A percentile compares a stretch with the other conserved stretches of the same genome.
phyloP scores from a whole-genome alignment of 2,329 filamentous ascomycete genomes.

The Colletotrichum theobromicola region DNA sequence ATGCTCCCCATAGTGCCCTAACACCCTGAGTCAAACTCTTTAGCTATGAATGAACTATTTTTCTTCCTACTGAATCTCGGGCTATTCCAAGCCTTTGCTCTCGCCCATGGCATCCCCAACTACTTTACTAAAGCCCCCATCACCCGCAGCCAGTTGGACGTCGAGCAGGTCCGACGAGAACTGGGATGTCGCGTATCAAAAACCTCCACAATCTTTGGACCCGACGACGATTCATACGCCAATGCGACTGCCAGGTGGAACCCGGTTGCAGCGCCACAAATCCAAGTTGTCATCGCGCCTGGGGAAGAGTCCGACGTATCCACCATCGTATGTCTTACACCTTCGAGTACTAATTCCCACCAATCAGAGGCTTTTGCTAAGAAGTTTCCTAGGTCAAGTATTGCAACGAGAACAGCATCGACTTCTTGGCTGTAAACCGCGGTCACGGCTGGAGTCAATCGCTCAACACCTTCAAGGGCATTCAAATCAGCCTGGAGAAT shows the following conservation, averaged over 20 bases:
- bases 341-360: not conserved
- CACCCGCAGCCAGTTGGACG: not conserved
- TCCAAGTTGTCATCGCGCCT: not conserved
- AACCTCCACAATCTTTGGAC: not conserved
- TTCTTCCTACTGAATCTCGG: not conserved
- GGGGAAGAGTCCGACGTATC: not conserved
- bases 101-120: not conserved
- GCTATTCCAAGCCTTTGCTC: not conserved
- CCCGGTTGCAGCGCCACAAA: not conserved
- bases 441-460: slow-evolving; percentile 23
- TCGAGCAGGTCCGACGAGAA: not conserved
- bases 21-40: not conserved
- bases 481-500: slow-evolving; percentile 25
- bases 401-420: slow-evolving; percentile 25
- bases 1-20: not conserved
- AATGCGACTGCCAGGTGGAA: not conserved
- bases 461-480: slow-evolving; percentile 24
- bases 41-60: not conserved
- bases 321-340: not conserved
- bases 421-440: slow-evolving; percentile 24
- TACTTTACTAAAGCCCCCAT: not conserved
- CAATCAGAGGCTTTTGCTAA: not conserved
- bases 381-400: slow-evolving; percentile 18
- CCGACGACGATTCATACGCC: not conserved
- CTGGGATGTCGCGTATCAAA: not conserved